Conservation (phyloP, 225 moss, liverwort and hornwort genomes). For the Sphagnum tenellum region DNA sequence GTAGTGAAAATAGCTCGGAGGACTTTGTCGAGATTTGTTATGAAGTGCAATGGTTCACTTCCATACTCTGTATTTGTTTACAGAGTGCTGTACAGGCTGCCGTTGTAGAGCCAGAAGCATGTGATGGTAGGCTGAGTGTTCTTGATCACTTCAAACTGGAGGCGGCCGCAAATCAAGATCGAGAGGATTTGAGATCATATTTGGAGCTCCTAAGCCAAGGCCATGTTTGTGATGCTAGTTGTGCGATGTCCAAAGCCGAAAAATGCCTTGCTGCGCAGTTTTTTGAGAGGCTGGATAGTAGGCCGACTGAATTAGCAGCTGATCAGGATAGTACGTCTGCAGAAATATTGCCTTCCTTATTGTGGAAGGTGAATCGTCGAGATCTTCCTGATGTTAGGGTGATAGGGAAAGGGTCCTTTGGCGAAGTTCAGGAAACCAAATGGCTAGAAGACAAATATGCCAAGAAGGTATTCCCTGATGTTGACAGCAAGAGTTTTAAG, state of each 20-base stretch:
- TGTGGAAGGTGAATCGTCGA: slow-evolving; percentile 3
- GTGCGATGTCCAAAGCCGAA: not conserved
- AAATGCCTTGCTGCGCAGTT: slow-evolving; percentile 9
- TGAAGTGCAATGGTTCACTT: no score
- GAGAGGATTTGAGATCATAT: not conserved
- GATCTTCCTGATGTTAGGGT: not conserved
- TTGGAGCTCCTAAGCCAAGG: not conserved
- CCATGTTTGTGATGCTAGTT: slow-evolving; percentile 8
- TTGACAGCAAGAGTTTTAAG: not conserved
- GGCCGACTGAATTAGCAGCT: not conserved
- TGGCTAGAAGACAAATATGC: slow-evolving; percentile 10
- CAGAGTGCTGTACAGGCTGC: no score
- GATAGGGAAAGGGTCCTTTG: slow-evolving; percentile 4
- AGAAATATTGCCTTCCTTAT: slow-evolving; percentile 4
- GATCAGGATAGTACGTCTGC: not conserved
- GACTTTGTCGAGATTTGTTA: no score
- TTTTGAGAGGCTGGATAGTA: slow-evolving; percentile 5
- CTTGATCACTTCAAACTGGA: no score
- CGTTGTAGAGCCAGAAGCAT: no score
- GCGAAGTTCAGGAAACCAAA: slow-evolving; percentile 4
- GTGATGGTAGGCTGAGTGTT: no score
- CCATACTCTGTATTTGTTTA: no score
- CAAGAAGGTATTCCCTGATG: slow-evolving; percentile 1
- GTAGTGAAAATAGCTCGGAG: no score
- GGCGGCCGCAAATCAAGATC: slow-evolving; percentile 12